phyloP scores from a whole-genome alignment of 2,329 filamentous ascomycete species.

The Claviceps fusiformis region DNA sequence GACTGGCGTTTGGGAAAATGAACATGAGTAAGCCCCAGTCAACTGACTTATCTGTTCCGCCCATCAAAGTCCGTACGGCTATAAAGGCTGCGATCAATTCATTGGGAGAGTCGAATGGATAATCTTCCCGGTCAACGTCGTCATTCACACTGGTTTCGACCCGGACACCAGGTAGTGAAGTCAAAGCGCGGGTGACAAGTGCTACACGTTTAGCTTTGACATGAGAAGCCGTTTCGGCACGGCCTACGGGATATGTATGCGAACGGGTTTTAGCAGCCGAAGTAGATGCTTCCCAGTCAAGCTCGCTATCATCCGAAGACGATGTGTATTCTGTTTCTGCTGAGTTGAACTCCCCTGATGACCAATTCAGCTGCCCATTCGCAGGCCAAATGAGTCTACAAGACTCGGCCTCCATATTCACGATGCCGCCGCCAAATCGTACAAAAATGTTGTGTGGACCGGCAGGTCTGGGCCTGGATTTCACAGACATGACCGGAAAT shows the following conservation, averaged over 20 bases:
- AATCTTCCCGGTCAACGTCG: not conserved
- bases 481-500: constrained; percentile 14
- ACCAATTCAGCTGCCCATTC: constrained; percentile 13
- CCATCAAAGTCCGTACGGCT: constrained; percentile 42
- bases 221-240: not conserved
- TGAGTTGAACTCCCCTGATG: not conserved
- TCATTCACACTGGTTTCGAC: not conserved
- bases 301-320: constrained; percentile 9
- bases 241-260: not conserved
- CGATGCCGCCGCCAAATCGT: constrained; percentile 10
- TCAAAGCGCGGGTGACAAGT: constrained; percentile 16
- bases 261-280: not conserved
- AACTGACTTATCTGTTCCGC: constrained; percentile 43
- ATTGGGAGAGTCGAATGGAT: constrained; percentile 10
- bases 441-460: constrained; percentile 22
- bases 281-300: not conserved
- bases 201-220: constrained; percentile 16
- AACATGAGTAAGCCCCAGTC: constrained; percentile 47
- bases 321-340: not conserved
- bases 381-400: constrained; percentile 12
- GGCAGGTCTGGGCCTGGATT: constrained; percentile 10
- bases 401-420: not conserved
- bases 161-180: constrained; percentile 10
- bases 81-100: constrained; percentile 43
- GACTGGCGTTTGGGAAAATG: constrained; percentile 39